These are phyloP conservation scores for Didymosphaeria variabile DNA, from an alignment of 2,329 filamentous ascomycete genomes.

Conservation along the genomic window DNA sequence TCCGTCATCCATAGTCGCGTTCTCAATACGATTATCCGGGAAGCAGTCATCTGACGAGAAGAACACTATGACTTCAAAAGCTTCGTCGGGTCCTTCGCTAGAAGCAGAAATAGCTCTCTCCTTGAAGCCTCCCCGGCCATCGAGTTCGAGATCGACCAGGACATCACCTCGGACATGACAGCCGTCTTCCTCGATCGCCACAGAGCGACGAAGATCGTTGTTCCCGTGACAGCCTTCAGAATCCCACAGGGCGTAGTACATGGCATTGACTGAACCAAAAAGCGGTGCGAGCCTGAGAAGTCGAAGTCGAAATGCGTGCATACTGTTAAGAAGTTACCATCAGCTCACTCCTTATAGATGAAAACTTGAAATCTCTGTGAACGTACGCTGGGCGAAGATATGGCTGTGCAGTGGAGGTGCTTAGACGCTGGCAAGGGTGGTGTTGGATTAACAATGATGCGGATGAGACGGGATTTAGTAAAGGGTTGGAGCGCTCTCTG, in stretches of 20 bases:
- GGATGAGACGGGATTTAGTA: too few species aligned
- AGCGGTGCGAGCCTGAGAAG: neutral
- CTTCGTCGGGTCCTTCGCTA: constrained; percentile 1
- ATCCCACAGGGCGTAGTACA: neutral
- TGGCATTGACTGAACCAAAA: neutral
- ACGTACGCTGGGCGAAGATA: too few species aligned
- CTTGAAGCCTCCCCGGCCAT: constrained; percentile 10
- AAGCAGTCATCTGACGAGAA: constrained; percentile 20
- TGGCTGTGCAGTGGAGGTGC: too few species aligned
- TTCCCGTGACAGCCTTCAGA: neutral
- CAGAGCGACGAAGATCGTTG: neutral
- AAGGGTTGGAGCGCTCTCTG: too few species aligned
- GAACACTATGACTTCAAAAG: constrained; percentile 16
- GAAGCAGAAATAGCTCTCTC: constrained; percentile 13
- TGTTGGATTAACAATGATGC: too few species aligned
- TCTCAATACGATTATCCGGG: constrained; percentile 17
- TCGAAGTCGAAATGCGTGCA: neutral
- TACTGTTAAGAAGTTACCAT: neutral
- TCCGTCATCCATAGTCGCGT: constrained; percentile 13
- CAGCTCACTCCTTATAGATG: neutral
- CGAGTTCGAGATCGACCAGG: constrained; percentile 8
- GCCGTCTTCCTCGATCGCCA: neutral
- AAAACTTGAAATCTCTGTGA: neutral
- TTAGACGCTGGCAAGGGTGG: too few species aligned
- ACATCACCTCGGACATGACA: constrained; percentile 17